A percentile compares a stretch with the other conserved stretches of the same genome.
phyloP scores from a whole-genome alignment of 768 basidiomycete genomes.

The Lactifluus hygrophoroides region DNA sequence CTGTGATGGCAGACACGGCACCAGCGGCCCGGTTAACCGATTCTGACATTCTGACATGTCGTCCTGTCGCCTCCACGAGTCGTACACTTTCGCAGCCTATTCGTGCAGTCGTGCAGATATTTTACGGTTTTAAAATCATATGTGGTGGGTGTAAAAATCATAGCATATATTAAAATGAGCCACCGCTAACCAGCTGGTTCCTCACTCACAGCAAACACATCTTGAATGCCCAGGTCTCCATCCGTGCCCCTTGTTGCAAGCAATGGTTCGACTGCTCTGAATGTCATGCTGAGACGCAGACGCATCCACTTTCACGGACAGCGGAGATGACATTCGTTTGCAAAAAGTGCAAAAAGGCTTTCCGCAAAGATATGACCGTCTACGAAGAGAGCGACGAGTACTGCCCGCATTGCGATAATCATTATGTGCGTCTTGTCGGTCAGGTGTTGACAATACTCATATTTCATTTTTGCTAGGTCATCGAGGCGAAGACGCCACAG shows the following conservation, averaged over 20 bases:
- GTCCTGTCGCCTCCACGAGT: no score
- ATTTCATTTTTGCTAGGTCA: constrained; percentile 45
- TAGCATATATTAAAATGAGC: background rate
- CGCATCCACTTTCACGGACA: constrained; percentile 64
- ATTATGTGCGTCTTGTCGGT: constrained; percentile 62
- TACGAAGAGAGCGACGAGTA: constrained; percentile 98
- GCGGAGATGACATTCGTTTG: constrained; percentile 79
- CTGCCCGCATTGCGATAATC: constrained; percentile 97
- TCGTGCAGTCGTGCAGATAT: no score
- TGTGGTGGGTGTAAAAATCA: background rate
- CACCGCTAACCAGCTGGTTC: background rate
- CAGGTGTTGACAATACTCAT: background rate
- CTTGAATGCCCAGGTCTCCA: constrained; percentile 91
- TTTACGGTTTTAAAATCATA: background rate
- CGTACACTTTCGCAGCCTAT: background rate
- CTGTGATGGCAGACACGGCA: no score
- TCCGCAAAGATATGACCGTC: constrained; percentile 84
- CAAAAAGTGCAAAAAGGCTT: constrained; percentile 93
- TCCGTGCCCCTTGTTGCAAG: constrained; percentile 95
- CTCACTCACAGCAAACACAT: constrained; percentile 74
- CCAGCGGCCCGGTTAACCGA: no score
- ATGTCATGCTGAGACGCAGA: constrained; percentile 82
- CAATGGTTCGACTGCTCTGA: constrained; percentile 96
- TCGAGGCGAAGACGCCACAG: constrained; percentile 88
- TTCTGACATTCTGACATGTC: no score